Base-by-base conservation (phyloP, 169 alveolate species). In the Eimeria tenella region DNA sequence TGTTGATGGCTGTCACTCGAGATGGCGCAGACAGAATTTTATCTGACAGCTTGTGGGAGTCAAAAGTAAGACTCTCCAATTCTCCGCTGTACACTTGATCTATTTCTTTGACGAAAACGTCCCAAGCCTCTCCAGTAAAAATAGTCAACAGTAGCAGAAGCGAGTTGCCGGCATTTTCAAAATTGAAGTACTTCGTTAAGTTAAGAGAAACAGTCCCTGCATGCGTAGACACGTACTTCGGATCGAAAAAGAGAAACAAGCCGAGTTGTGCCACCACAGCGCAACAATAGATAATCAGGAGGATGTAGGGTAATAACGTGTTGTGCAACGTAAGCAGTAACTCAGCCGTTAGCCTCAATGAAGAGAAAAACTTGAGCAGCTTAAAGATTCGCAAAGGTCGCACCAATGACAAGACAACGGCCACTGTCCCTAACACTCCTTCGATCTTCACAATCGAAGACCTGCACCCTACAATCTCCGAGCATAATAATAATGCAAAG, bases 121-220 rank as follows among this genome's bases (percentile, higher is more conserved):
- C 63, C 95, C 95, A 92, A 23, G 86, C 70, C 68, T 92, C 95
- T 0, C 95, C 95, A 15, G 95, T 92, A 52, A 92, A 55, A 62
- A 92, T 56, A 25, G 87, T 70, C 65, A 68, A 50, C 2, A 92
- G 58, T 17, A 92, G 95, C 25, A 92, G 91, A 53, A 92, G 21
- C 56, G 95, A 86, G 68, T 50, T 79, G 68, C 84, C 53, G 68
- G 81, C 62, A 53, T 23, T 68, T 17, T 63, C 50, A 58, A 92
- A 92, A 86, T 92, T 92, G 79, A 62, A 53, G 70, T 81, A 92
- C 52, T 68, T 63, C 68, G 95, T 92, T 52, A 92, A 53, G 49
- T 17, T 53, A 13, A 82, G 79, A 23, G 74, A 5, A 42, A 21
- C 23, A 5, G 11, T 73, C 11, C 50, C 23, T 58, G 63, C 71